A percentile compares a stretch with the other conserved stretches of the same genome.
Evolutionary conservation across 768 basidiomycete species (phyloP).

Genomic region (Chlorophyllum brunneum): DNA sequence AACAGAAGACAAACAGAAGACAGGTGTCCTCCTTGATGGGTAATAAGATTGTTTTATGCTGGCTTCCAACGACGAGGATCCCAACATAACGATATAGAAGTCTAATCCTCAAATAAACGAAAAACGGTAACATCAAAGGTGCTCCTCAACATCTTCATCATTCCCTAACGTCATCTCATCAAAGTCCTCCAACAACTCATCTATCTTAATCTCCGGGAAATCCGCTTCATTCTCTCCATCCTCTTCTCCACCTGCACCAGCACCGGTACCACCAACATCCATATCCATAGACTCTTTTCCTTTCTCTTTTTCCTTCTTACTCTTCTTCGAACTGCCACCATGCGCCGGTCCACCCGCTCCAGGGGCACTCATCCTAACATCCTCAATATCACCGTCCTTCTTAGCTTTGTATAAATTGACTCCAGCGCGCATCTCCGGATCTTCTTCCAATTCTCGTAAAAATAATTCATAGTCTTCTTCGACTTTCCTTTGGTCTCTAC

Average conservation of each 20-base stretch:
- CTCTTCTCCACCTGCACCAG: conserved; percentile 31
- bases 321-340: conserved; percentile 19
- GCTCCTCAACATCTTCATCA: conserved; percentile 17
- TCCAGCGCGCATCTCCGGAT: conserved; percentile 81
- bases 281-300: conserved; percentile 24
- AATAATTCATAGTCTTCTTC: conserved; percentile 97
- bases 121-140: not conserved
- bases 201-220: conserved; percentile 83
- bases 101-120: not conserved
- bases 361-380: conserved; percentile 50
- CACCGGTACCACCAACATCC: conserved; percentile 71
- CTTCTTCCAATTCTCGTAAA: conserved; percentile 91
- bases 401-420: conserved; percentile 79
- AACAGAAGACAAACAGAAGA: no score
- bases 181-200: conserved; percentile 88
- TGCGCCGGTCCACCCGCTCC: conserved; percentile 25
- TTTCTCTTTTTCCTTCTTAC: conserved; percentile 38
- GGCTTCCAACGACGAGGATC: no score
- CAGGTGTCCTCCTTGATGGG: no score
- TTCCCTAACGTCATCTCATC: conserved; percentile 81
- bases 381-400: conserved; percentile 24
- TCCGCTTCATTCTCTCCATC: conserved; percentile 70
- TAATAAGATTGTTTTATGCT: no score
- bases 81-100: no score
- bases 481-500: conserved; percentile 87